phyloP scores from a whole-genome alignment of 176 grass and related monocot species.

The Elymus sibiricus region DNA sequence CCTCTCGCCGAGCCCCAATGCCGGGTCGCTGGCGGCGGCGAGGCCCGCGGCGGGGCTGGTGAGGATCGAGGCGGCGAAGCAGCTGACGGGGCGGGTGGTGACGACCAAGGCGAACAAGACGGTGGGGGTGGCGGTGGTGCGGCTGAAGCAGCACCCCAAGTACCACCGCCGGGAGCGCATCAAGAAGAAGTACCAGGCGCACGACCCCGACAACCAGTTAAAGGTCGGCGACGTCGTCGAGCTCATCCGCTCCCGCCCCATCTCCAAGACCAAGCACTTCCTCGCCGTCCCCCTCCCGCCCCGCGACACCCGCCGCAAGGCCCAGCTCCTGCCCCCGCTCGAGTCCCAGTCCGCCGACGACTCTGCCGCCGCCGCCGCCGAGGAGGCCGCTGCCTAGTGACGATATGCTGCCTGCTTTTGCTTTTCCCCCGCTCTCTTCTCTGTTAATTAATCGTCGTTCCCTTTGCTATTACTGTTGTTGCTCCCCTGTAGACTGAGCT shows the following conservation, averaged over 20 bases:
- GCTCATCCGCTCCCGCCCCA: constrained; percentile 80
- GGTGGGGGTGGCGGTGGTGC: constrained; percentile 72
- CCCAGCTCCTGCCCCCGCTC: constrained; percentile 42
- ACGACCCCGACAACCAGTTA: constrained; percentile 91
- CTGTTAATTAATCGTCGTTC: neutral
- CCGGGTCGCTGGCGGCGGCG: neutral
- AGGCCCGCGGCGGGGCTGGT: neutral
- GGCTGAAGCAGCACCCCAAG: constrained; percentile 64
- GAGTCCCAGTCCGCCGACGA: constrained; percentile 18
- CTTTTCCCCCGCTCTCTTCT: neutral
- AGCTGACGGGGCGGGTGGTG: constrained; percentile 69
- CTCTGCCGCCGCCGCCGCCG: neutral
- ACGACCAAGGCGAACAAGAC: constrained; percentile 87
- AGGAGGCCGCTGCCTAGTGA: neutral
- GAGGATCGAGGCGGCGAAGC: constrained; percentile 51
- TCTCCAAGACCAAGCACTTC: constrained; percentile 97
- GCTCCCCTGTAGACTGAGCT: neutral
- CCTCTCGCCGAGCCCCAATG: neutral
- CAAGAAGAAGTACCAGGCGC: constrained; percentile 95
- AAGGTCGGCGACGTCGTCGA: constrained; percentile 84
- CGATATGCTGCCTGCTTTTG: neutral
- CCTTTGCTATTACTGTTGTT: neutral
- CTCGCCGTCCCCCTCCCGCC: constrained; percentile 58
- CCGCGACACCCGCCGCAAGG: constrained; percentile 49
- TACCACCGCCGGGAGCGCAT: constrained; percentile 70